A percentile compares a stretch with the other conserved stretches of the same genome.
phyloP scores from a whole-genome alignment of 768 basidiomycete genomes.

The Pisolithus marmoratus region DNA sequence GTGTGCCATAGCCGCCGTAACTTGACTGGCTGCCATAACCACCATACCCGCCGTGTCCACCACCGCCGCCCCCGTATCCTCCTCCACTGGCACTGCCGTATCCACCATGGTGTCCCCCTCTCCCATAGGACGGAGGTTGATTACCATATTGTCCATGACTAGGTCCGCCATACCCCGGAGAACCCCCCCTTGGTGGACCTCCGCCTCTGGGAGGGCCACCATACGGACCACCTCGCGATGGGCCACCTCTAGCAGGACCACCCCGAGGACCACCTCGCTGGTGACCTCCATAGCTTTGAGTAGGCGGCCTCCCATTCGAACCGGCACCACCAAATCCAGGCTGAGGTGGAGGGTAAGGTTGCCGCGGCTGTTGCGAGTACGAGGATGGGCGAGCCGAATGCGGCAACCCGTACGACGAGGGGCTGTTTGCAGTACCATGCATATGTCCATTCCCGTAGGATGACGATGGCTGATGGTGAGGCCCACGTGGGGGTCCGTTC shows the following conservation, averaged over 20 bases:
- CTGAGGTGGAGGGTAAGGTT: slow-evolving; percentile 14
- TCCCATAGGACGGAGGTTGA: slow-evolving; percentile 16
- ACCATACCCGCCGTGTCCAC: slow-evolving; percentile 9
- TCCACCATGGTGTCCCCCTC: slow-evolving; percentile 1
- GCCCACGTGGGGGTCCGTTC: slow-evolving; percentile 23
- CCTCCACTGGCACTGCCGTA: slow-evolving; percentile 2
- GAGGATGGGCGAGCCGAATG: slow-evolving; percentile 9
- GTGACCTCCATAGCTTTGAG: slow-evolving; percentile 27
- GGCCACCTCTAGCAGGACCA: slow-evolving; percentile 7
- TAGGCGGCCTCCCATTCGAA: slow-evolving; percentile 27
- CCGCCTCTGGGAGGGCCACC: slow-evolving; percentile 1
- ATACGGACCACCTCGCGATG: slow-evolving; percentile 5
- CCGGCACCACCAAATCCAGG: slow-evolving; percentile 27
- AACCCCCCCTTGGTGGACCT: slow-evolving; percentile 12
- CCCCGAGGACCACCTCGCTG: slow-evolving; percentile 24
- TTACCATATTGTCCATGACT: slow-evolving; percentile 15
- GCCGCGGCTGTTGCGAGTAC: slow-evolving; percentile 15
- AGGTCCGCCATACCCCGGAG: slow-evolving; percentile 16
- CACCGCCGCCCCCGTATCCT: slow-evolving; percentile 18
- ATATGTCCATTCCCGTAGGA: slow-evolving; percentile 13
- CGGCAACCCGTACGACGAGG: slow-evolving; percentile 2
- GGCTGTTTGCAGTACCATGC: slow-evolving; percentile 14
- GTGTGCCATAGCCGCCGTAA: slow-evolving; percentile 9
- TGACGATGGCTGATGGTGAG: not conserved
- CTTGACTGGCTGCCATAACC: slow-evolving; percentile 12